A percentile compares a stretch with the other conserved stretches of the same genome.
Evolutionary conservation across 768 basidiomycete genomes (phyloP).

Genomic region (Mycena albidolilacea): DNA sequence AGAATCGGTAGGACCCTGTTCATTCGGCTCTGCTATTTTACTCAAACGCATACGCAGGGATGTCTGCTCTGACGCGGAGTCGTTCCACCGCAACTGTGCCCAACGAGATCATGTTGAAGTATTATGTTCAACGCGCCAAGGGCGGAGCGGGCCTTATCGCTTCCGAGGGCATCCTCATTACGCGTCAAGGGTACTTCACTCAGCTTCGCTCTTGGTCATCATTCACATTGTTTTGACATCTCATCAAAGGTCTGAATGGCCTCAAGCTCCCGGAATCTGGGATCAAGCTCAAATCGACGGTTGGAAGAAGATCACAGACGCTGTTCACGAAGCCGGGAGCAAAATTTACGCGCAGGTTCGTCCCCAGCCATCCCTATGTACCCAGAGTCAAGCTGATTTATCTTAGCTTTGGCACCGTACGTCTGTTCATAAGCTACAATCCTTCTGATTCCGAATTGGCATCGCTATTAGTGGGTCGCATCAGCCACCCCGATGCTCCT

Average conservation of each 20-base stretch:
- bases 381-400: background rate
- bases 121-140: constrained; percentile 7
- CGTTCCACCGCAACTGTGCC: constrained; percentile 46
- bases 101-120: constrained; percentile 5
- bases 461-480: background rate
- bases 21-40: background rate
- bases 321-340: background rate
- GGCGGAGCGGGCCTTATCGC: background rate
- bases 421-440: background rate
- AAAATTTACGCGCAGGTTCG: constrained; percentile 6
- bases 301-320: constrained; percentile 6
- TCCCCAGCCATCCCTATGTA: background rate
- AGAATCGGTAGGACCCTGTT: constrained; percentile 38
- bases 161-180: background rate
- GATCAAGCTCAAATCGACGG: background rate
- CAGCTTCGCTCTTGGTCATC: no score
- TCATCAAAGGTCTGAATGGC: background rate
- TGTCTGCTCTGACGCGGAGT: constrained; percentile 56
- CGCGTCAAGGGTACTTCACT: background rate
- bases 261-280: background rate
- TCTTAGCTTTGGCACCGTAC: background rate
- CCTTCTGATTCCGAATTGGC: background rate
- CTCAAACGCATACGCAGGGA: constrained; percentile 20
- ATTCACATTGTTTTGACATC: no score
- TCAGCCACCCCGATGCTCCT: background rate